These are phyloP conservation scores for Pyrenophora tritici-repentis DNA, from an alignment of 2,329 filamentous ascomycete genomes.

Conservation along the genomic window DNA sequence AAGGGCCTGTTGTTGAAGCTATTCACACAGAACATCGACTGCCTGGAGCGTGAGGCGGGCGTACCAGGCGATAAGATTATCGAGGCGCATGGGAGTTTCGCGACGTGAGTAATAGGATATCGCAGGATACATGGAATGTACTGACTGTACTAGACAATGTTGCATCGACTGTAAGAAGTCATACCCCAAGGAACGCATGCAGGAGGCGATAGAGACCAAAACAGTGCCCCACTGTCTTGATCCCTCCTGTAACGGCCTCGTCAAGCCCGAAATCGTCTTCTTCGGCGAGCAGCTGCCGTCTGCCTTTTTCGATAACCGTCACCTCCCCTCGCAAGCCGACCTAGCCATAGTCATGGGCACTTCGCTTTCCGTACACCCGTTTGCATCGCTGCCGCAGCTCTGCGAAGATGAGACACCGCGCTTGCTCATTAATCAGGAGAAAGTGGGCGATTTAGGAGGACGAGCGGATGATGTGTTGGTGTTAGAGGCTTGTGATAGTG, in stretches of 20 bases:
- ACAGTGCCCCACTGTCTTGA: conserved; percentile 71
- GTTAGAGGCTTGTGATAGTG: conserved; percentile 81
- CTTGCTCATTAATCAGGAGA: conserved; percentile 84
- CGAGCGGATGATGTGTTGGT: conserved; percentile 82
- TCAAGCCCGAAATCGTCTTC: conserved; percentile 95
- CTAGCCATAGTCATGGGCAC: conserved; percentile 87
- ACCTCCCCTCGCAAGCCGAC: conserved; percentile 67
- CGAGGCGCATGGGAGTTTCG: conserved; percentile 95
- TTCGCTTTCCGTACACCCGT: conserved; percentile 84
- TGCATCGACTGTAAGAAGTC: conserved; percentile 83
- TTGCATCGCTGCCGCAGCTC: conserved; percentile 76
- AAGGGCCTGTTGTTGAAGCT: conserved; percentile 81
- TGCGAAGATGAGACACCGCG: conserved; percentile 69
- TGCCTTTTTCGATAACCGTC: conserved; percentile 65
- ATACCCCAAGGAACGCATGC: conserved; percentile 78
- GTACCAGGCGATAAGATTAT: conserved; percentile 81
- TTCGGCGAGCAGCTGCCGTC: conserved; percentile 78
- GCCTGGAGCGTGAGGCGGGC: conserved; percentile 84
- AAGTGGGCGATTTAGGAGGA: conserved; percentile 77
- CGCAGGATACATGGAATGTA: too few species aligned
- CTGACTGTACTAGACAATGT: conserved; percentile 62
- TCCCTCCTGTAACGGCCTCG: conserved; percentile 71
- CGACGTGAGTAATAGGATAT: conserved; percentile 47
- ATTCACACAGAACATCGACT: conserved; percentile 98
- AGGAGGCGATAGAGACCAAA: conserved; percentile 66